Conservation (phyloP, 202 grass and related monocot species). For the Schoenoplectus triqueter region DNA sequence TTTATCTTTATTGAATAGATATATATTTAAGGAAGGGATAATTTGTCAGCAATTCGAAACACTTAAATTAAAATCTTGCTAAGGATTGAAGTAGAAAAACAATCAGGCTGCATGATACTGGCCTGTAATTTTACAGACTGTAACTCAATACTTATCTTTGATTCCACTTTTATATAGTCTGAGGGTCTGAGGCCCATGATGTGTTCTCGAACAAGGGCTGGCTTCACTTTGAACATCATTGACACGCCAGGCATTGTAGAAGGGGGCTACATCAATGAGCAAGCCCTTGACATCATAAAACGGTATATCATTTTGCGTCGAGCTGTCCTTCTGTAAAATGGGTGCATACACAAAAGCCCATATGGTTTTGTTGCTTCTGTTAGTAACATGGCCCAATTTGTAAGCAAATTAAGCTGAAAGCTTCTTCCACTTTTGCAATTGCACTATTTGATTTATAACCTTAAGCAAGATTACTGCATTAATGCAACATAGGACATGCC, state of each 20-base stretch:
- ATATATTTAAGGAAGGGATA: neutral
- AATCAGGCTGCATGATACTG: neutral
- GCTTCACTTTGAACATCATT: constrained; percentile 95
- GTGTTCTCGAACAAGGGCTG: constrained; percentile 64
- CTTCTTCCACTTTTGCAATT: constrained; percentile 1
- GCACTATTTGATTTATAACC: neutral
- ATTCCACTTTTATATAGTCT: constrained; percentile 51
- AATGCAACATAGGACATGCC: neutral
- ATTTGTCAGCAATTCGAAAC: neutral
- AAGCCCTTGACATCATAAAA: constrained; percentile 92
- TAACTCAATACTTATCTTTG: constrained; percentile 17
- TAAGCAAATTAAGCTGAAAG: constrained; percentile 10
- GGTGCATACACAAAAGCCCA: neutral
- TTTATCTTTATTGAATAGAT: neutral
- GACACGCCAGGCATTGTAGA: constrained; percentile 96
- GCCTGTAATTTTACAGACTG: neutral
- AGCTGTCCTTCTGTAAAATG: neutral
- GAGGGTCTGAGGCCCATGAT: constrained; percentile 78
- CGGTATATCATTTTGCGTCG: constrained; percentile 46
- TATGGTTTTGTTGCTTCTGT: neutral
- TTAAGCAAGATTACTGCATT: neutral
- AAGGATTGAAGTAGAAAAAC: neutral
- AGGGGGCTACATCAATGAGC: constrained; percentile 94
- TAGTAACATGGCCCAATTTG: neutral
- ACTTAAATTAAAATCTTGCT: neutral